These are phyloP conservation scores for Cudoniella acicularis DNA, from an alignment of 495 filamentous ascomycete species.

Conservation along the genomic window DNA sequence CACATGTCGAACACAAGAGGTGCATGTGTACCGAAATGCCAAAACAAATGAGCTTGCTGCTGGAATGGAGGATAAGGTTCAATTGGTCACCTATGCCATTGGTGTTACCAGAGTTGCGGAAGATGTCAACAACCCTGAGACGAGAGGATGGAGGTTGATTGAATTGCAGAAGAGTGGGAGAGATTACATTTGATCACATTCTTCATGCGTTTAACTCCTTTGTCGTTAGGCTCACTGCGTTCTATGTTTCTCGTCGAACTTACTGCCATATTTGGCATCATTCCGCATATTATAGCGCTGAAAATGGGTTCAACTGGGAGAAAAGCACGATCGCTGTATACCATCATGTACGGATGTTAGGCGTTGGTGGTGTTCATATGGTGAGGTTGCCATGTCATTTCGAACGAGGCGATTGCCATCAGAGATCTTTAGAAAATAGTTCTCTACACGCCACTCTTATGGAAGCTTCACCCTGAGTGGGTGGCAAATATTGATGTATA, in stretches of 20 bases:
- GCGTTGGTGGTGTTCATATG: slow-evolving; percentile 12
- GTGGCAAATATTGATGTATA: slow-evolving; percentile 13
- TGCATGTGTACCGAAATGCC: slow-evolving; percentile 89
- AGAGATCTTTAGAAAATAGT: background rate
- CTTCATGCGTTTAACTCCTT: background rate
- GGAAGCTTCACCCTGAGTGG: background rate
- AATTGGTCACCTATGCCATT: slow-evolving; percentile 96
- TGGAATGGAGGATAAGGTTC: slow-evolving; percentile 98
- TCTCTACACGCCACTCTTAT: slow-evolving; percentile 19
- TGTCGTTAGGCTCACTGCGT: background rate
- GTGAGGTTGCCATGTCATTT: background rate
- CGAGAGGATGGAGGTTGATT: slow-evolving; percentile 91
- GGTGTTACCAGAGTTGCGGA: slow-evolving; percentile 89
- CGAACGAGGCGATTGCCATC: too few species aligned
- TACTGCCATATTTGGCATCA: background rate
- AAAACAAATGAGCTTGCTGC: slow-evolving; percentile 88
- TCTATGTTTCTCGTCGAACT: background rate
- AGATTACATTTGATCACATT: slow-evolving; percentile 85
- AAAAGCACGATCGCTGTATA: slow-evolving; percentile 2
- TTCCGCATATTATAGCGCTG: slow-evolving; percentile 17
- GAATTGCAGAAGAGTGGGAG: slow-evolving; percentile 97
- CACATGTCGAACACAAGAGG: slow-evolving; percentile 94
- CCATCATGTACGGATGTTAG: background rate
- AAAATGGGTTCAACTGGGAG: slow-evolving; percentile 6
- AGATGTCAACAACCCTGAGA: slow-evolving; percentile 95